Percentiles rank a stretch among this genome's conserved stretches.
phyloP scores from a whole-genome alignment of 768 basidiomycete genomes.

The Amanita subjunquillea region DNA sequence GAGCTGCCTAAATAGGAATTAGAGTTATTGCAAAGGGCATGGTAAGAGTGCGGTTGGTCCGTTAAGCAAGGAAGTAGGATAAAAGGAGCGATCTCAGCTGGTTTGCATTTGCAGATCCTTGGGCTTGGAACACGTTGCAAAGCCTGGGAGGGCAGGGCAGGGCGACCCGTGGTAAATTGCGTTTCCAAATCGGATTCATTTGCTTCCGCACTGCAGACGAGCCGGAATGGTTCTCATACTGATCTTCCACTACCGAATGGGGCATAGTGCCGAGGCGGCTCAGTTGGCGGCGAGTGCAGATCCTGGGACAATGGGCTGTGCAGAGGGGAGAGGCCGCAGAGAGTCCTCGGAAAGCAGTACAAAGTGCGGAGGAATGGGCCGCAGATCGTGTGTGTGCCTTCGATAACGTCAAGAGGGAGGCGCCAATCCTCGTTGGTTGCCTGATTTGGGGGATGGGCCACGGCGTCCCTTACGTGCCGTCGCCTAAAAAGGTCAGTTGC shows the following conservation, averaged over 20 bases:
- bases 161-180: not conserved
- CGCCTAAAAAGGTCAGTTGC: conserved; percentile 3
- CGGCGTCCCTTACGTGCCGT: conserved; percentile 15
- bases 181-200: not conserved
- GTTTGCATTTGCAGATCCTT: not conserved
- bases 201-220: not conserved
- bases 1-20: not conserved
- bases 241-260: not conserved
- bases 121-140: not conserved
- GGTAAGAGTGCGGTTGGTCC: not conserved
- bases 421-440: conserved; percentile 21
- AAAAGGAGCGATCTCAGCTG: too few relatives aligned
- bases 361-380: conserved; percentile 1
- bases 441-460: conserved; percentile 13
- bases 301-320: not conserved
- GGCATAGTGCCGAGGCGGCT: not conserved
- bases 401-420: conserved; percentile 12
- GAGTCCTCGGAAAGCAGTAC: not conserved
- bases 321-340: too few relatives aligned
- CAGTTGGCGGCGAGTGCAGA: not conserved
- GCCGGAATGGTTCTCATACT: not conserved
- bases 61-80: not conserved
- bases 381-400: conserved; percentile 16
- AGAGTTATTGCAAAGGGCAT: not conserved
- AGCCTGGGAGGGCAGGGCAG: not conserved